Evolutionary conservation across 768 basidiomycete species (phyloP), one percentile per base, ranked within the genome.

Genomic region (Arthromyces matolae): DNA sequence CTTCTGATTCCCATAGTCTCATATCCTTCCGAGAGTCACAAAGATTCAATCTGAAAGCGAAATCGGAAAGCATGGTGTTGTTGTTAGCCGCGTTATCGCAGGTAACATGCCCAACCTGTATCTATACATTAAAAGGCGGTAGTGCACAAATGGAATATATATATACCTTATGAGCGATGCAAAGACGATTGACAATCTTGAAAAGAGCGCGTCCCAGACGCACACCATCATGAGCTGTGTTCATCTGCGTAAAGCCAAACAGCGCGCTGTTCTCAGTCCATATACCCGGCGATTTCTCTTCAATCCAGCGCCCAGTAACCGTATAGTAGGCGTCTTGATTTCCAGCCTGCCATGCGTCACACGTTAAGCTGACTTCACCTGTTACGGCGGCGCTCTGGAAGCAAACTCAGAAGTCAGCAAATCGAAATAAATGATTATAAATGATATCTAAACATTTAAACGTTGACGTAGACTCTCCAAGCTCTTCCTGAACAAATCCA

Each of bases 321-420:
- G 63, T 71, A 52, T 69, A 69, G 53, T 74, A 75, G 1, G 55
- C 62, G 53, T 73, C 69, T 1, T 52, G 49, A 49, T 68, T 72
- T 8, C 28, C 41, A 2, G 71, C 71, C 39, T 70, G 69, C 72
- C 71, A 73, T 12, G 61, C 68, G 54, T 75, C 65, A 52, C 68
- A 68, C 4, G 70, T 75, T 7, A 67, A 18, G 32, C 54, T 65
- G 7, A 54, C 35, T 27, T 50, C 46, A 22, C 53, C 49, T 5
- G 24, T 28, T 12, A 47, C 41, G 5, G n/a, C 20, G 27, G 24
- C 9, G 22, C 52, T 42, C 52, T 53, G 20, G 16, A 28, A 1
- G 12, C 4, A 10, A 33, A 5, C 16, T 10, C 4, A 4, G 32
- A 33, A 12, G 3, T 33, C 9, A 10, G 9, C 5, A 33, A 33